Percentiles rank a stretch among this genome's conserved stretches.
These are phyloP conservation scores for Gastrolobium bilobum DNA, from an alignment of 306 rosid species.

Conservation along the genomic window DNA sequence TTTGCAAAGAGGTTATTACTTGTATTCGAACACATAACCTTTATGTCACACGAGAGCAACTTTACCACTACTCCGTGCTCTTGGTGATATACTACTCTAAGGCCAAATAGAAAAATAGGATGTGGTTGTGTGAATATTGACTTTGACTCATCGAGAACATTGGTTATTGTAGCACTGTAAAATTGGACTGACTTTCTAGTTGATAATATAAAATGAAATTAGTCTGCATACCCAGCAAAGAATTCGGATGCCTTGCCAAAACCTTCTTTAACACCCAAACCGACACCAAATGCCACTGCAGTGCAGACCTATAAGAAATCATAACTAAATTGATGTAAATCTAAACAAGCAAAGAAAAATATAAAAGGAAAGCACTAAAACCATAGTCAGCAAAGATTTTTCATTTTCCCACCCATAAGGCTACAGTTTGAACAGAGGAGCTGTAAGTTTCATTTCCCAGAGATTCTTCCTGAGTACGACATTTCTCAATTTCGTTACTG, in stretches of 20 bases:
- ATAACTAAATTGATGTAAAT: constrained; percentile 1
- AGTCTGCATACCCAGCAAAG: constrained; percentile 82
- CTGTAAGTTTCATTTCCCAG: constrained; percentile 56
- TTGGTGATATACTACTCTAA: constrained; percentile 35
- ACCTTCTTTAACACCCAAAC: constrained; percentile 85
- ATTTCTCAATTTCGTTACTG: constrained; percentile 39
- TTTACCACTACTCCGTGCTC: too few relatives aligned
- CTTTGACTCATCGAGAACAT: constrained; percentile 29
- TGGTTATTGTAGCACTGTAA: constrained; percentile 15
- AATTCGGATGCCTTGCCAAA: constrained; percentile 82
- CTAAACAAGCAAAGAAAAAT: constrained; percentile 28
- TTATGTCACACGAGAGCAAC: too few relatives aligned
- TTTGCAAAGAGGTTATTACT: too few relatives aligned
- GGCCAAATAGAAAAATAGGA: background rate
- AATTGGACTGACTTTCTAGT: constrained; percentile 22
- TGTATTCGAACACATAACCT: too few relatives aligned
- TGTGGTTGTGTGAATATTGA: background rate
- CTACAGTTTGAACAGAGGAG: constrained; percentile 78
- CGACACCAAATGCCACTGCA: constrained; percentile 88
- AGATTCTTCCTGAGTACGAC: constrained; percentile 45
- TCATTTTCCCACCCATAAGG: constrained; percentile 74
- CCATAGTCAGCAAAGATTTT: constrained; percentile 36
- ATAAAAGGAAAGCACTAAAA: constrained; percentile 27
- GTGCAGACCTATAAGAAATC: constrained; percentile 64
- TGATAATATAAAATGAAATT: constrained; percentile 23